Conservation (phyloP, 129 eudicot species). For the Chrysanthemum lavandulifolium region DNA sequence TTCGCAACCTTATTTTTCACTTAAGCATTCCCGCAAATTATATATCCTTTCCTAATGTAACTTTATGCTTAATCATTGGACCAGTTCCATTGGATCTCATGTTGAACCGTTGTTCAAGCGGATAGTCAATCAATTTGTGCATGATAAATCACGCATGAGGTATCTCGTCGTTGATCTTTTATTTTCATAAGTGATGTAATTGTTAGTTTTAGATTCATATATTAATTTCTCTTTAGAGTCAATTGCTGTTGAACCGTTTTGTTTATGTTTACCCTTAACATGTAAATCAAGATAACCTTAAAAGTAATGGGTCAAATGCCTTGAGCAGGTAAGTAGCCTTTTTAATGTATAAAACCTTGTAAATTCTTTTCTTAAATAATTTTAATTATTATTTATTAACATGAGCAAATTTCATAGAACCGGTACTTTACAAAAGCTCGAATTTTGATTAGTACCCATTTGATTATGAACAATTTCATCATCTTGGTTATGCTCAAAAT, state of each 20-base stretch:
- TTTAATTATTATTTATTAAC: too few relatives aligned
- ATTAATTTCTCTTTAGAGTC: conserved; percentile 52
- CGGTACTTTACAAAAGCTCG: conserved; percentile 29
- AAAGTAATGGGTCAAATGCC: too few relatives aligned
- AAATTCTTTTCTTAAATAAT: too few relatives aligned
- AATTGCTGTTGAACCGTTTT: not conserved
- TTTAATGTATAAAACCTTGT: too few relatives aligned
- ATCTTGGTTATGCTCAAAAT: conserved; percentile 41
- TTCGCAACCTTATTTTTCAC: conserved; percentile 15
- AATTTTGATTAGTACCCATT: conserved; percentile 13
- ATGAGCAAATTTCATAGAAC: too few relatives aligned
- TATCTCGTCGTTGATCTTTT: conserved; percentile 15
- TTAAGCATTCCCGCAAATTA: not conserved
- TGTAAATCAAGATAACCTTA: too few relatives aligned
- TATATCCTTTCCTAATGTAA: not conserved
- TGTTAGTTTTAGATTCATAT: not conserved
- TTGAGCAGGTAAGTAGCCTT: too few relatives aligned
- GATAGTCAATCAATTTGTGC: conserved; percentile 88
- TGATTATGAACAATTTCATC: conserved; percentile 26
- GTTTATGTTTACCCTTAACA: too few relatives aligned
- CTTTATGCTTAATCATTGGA: not conserved
- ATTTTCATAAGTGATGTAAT: not conserved
- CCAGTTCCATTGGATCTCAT: conserved; percentile 88
- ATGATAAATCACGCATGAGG: conserved; percentile 97
- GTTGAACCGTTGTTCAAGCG: conserved; percentile 91